Evolutionary conservation across 352 stramenopile genomes (phyloP).

Genomic region (Lagenidium giganteum): DNA sequence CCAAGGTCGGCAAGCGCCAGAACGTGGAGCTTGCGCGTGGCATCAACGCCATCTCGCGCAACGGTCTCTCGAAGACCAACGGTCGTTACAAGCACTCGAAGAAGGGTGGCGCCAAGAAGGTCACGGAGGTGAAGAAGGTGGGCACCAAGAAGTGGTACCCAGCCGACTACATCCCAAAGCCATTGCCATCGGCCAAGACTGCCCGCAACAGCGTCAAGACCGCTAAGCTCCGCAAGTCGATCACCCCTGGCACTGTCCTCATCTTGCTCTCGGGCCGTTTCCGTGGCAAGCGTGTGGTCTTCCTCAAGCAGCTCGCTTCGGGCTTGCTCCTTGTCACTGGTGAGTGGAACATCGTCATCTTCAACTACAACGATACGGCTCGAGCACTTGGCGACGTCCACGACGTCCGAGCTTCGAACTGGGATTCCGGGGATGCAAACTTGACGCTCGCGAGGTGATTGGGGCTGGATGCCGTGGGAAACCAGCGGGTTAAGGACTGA

Average conservation of each 20-base stretch:
- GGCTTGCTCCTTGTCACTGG: constrained; percentile 95
- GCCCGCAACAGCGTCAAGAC: constrained; percentile 80
- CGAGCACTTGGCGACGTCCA: too few relatives aligned
- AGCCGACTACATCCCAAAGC: constrained; percentile 60
- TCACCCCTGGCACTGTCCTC: constrained; percentile 96
- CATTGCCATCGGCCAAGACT: constrained; percentile 60
- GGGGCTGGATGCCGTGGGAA: constrained; percentile 10
- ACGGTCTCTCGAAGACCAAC: constrained; percentile 57
- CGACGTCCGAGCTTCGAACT: too few relatives aligned
- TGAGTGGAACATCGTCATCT: constrained; percentile 43
- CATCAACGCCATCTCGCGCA: constrained; percentile 75
- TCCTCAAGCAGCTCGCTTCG: constrained; percentile 96
- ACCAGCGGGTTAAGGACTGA: background rate
- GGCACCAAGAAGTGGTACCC: constrained; percentile 74
- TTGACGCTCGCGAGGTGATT: constrained; percentile 52
- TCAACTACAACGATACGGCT: background rate
- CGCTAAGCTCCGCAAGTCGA: constrained; percentile 92
- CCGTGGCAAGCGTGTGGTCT: constrained; percentile 97
- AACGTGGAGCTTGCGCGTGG: constrained; percentile 72
- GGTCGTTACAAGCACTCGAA: constrained; percentile 54
- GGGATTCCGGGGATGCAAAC: constrained; percentile 69
- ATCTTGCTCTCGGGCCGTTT: constrained; percentile 97
- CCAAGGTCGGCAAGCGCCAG: constrained; percentile 30
- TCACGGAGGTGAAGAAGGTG: constrained; percentile 31
- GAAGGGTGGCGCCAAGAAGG: constrained; percentile 66